Conservation (phyloP, 1,284 basidiomycete species). For the Cryptococcus floricola region DNA sequence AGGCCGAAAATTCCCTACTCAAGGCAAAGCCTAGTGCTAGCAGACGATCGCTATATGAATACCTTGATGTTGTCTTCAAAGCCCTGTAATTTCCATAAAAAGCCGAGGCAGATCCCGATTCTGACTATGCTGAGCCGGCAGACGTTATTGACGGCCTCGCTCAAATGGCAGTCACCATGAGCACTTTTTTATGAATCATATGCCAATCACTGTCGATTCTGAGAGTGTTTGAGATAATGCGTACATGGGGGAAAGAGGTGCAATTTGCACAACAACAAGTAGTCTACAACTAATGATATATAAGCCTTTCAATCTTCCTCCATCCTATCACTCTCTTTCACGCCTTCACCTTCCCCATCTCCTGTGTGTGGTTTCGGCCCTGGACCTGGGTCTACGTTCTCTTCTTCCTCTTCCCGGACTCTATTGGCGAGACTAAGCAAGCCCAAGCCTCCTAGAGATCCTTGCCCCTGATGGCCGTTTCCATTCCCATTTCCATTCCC, state of each 20-base stretch:
- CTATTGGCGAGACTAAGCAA: conserved; percentile 32
- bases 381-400: neutral
- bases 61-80: too few species aligned
- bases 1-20: neutral
- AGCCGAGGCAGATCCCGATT: too few species aligned
- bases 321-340: conserved; percentile 2
- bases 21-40: too few species aligned
- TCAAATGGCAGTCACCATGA: too few species aligned
- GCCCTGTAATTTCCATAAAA: too few species aligned
- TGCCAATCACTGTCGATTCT: too few species aligned
- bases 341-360: conserved; percentile 15
- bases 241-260: too few species aligned
- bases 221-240: too few species aligned
- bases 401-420: conserved; percentile 15
- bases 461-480: conserved; percentile 10
- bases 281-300: neutral
- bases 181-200: too few species aligned
- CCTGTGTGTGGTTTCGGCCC: neutral
- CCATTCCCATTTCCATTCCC: neutral
- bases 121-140: too few species aligned
- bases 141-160: too few species aligned
- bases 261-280: neutral
- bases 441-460: conserved; percentile 33
- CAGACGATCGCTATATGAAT: too few species aligned
- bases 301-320: neutral